Base-by-base conservation (phyloP, 306 rosid species). In the Dalbergia cochinchinensis region DNA sequence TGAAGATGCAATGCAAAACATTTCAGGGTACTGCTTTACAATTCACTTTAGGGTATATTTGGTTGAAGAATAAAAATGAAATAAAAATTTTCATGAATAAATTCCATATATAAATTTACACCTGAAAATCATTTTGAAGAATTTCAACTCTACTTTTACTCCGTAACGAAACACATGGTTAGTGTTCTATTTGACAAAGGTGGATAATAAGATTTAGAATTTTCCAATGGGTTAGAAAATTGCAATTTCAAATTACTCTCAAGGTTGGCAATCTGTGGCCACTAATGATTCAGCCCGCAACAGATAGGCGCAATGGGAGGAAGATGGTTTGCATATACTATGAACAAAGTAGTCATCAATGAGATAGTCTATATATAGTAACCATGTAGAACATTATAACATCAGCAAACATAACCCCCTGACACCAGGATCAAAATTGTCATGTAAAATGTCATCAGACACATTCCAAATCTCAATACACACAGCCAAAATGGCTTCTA, bases 341-440 rank as follows among this genome's bases (percentile, higher is more conserved):
- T 1, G 31, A 54, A 77, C 37, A 65, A 53, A 41, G 19, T 11
- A 79, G 39, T 78, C 71, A 65, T 44, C 20, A 75, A 72, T 59
- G 47, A 61, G 10, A 44, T 33, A 15, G 57, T 47, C 80, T 26
- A 74, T 11, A 74, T 13, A 70, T 59, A 77, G 69, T 67, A 76
- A 78, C 71, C 74, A 69, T 20, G 67, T 39, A 72, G 69, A 83
- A 85, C 73, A 82, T 54, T 55, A 80, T 57, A 64, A 42, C 13
- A 76, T 74, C 63, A 68, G 33, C 15, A 85, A 87, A 51, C 83
- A 80, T 77, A 81, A 66, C 44, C 81, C 85, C 70, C 78, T 73
- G 85, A 81, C 71, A 68, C 57, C 67, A 81, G 70, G 69, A 77
- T 20, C 67, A 79, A 86, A 85, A 45, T 47, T 65, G 76, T 18